phyloP scores from a whole-genome alignment of 2,329 filamentous ascomycete species.

The Pseudonectria buxi region DNA sequence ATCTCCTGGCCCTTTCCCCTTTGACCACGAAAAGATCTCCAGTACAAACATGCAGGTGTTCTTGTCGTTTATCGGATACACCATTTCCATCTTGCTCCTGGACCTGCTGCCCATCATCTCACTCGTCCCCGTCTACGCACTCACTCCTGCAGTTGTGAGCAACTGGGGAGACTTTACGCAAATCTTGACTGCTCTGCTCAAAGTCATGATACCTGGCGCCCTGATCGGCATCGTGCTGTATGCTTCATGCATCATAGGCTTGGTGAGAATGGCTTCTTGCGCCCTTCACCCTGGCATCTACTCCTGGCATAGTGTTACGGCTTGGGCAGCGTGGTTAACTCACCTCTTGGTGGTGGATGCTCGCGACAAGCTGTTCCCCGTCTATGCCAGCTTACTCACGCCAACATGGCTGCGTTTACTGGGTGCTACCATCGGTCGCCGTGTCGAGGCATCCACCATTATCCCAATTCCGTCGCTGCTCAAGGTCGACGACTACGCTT shows the following conservation, averaged over 20 bases:
- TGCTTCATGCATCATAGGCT: too few species aligned
- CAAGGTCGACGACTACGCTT: conserved; percentile 11
- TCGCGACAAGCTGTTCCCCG: conserved; percentile 8
- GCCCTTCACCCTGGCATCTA: conserved; percentile 10
- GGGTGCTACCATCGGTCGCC: conserved; percentile 10
- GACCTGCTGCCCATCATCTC: conserved; percentile 9
- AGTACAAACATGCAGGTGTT: not conserved
- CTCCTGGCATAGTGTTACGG: conserved; percentile 13
- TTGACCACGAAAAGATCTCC: conserved; percentile 1
- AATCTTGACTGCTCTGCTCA: conserved; percentile 3
- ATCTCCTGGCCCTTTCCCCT: conserved; percentile 1
- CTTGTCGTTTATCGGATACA: conserved; percentile 6
- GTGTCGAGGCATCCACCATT: conserved; percentile 14
- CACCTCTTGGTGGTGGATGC: conserved; percentile 9
- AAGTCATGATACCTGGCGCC: conserved; percentile 5
- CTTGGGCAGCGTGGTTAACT: conserved; percentile 14
- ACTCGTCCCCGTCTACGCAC: conserved; percentile 4
- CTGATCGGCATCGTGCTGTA: conserved; percentile 6
- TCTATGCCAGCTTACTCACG: conserved; percentile 16
- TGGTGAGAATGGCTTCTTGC: not conserved
- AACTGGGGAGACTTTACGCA: conserved; percentile 8
- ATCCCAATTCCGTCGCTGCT: conserved; percentile 13
- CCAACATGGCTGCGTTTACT: conserved; percentile 12
- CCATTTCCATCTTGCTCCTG: conserved; percentile 5
- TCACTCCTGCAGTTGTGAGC: conserved; percentile 7